phyloP scores from a whole-genome alignment of 2,329 filamentous ascomycete species.

The Penicillium aurantiogriseum region DNA sequence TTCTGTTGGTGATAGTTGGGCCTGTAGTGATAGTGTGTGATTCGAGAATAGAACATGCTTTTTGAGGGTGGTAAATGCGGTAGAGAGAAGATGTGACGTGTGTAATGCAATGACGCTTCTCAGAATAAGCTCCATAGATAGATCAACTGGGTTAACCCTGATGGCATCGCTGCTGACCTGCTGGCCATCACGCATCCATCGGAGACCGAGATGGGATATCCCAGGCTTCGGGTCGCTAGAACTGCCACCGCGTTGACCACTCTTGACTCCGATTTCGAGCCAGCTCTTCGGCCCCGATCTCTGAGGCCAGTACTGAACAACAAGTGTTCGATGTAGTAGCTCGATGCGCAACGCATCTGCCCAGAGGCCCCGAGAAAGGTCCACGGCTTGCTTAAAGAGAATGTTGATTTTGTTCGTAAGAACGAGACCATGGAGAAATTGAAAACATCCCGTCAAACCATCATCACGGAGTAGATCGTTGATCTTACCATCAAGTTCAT shows the following conservation, averaged over 20 bases:
- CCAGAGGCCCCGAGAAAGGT: conserved; percentile 71
- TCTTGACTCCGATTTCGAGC: conserved; percentile 75
- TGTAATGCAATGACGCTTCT: conserved; percentile 74
- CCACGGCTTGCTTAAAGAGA: conserved; percentile 71
- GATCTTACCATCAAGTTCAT: conserved; percentile 66
- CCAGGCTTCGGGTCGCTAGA: conserved; percentile 10
- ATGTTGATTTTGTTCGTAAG: conserved; percentile 88
- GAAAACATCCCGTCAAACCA: conserved; percentile 77
- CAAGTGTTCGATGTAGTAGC: conserved; percentile 73
- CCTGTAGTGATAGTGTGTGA: conserved; percentile 57
- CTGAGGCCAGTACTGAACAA: conserved; percentile 86
- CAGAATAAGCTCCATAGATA: conserved; percentile 74
- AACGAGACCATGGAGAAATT: conserved; percentile 81
- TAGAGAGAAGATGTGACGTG: conserved; percentile 67
- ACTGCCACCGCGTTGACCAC: conserved; percentile 21
- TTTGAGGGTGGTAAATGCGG: conserved; percentile 61
- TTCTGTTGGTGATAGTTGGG: conserved; percentile 59
- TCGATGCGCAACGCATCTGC: conserved; percentile 74
- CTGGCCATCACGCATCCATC: conserved; percentile 83
- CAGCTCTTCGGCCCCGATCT: conserved; percentile 76
- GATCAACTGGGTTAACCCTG: conserved; percentile 60
- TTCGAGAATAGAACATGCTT: conserved; percentile 61
- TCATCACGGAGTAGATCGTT: conserved; percentile 69
- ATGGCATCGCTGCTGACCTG: conserved; percentile 70
- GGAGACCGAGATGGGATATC: conserved; percentile 44